phyloP scores from a whole-genome alignment of 148 eudicot species.

The Amaranthus hypochondriacus region DNA sequence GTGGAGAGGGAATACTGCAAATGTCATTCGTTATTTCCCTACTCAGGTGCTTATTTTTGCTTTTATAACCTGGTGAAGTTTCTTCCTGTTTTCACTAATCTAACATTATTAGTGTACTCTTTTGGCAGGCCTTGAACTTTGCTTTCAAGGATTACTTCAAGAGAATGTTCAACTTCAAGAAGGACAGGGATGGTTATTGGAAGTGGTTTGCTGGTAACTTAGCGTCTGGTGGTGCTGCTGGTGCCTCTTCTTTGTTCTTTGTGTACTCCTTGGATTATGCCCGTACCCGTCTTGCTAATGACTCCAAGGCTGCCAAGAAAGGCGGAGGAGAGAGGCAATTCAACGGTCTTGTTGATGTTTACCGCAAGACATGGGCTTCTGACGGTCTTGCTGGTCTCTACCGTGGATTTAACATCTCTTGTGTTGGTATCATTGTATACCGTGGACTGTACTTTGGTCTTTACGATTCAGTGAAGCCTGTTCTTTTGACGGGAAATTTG shows the following conservation, averaged over 20 bases:
- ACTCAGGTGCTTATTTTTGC: conserved; percentile 48
- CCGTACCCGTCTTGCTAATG: conserved; percentile 65
- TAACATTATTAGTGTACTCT: not conserved
- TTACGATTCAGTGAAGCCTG: conserved; percentile 71
- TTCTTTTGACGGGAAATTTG: conserved; percentile 52
- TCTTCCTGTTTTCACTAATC: not conserved
- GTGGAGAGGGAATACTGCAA: conserved; percentile 86
- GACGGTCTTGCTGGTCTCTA: conserved; percentile 73
- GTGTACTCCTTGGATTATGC: conserved; percentile 73
- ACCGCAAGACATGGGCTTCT: conserved; percentile 50
- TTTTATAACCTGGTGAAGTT: not conserved
- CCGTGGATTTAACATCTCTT: conserved; percentile 79
- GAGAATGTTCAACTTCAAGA: conserved; percentile 77
- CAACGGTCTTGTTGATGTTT: conserved; percentile 63
- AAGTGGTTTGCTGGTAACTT: conserved; percentile 78
- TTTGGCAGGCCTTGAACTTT: conserved; percentile 64
- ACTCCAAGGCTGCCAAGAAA: conserved; percentile 64
- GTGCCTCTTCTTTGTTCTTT: conserved; percentile 61
- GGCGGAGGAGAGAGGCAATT: conserved; percentile 74
- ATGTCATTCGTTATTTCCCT: conserved; percentile 86
- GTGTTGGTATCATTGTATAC: conserved; percentile 71
- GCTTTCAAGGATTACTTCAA: conserved; percentile 79
- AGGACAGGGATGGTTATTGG: conserved; percentile 81
- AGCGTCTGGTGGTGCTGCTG: conserved; percentile 79
- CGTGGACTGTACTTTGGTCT: conserved; percentile 73